Conservation (phyloP, 345 rosid species). For the Noccaea bulbosa region DNA sequence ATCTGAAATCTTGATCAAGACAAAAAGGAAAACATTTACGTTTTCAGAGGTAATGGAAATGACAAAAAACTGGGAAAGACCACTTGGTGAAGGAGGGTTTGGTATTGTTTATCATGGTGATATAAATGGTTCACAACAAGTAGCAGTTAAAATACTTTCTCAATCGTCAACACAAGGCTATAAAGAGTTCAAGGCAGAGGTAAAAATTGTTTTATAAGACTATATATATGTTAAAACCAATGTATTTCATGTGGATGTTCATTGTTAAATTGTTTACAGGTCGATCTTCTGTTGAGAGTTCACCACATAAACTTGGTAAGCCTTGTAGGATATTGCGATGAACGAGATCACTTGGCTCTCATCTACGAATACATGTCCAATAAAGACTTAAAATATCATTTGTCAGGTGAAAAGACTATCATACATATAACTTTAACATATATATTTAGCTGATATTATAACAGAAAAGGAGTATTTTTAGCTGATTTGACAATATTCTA, state of each 20-base stretch:
- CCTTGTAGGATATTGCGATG: constrained; percentile 47
- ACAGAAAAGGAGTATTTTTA: neutral
- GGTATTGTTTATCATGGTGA: constrained; percentile 57
- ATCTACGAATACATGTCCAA: constrained; percentile 51
- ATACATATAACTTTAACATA: neutral
- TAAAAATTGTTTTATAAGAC: neutral
- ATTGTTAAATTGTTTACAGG: constrained; percentile 7
- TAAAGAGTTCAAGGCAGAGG: constrained; percentile 40
- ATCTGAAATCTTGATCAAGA: neutral
- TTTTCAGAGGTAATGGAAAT: constrained; percentile 44
- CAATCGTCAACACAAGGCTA: constrained; percentile 35
- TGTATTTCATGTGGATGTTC: neutral
- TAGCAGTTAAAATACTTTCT: constrained; percentile 37
- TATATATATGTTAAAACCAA: neutral
- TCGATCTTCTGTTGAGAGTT: constrained; percentile 47
- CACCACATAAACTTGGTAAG: constrained; percentile 49
- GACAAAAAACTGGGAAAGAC: constrained; percentile 46
- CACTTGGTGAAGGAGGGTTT: constrained; percentile 61
- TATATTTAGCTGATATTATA: neutral
- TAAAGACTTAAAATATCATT: constrained; percentile 20
- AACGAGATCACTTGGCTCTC: constrained; percentile 38
- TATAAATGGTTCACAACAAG: constrained; percentile 26
- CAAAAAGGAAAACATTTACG: constrained; percentile 37
- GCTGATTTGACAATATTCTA: neutral
- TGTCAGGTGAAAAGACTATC: constrained; percentile 19